phyloP scores from a whole-genome alignment of 345 rosid genomes.

The Salix exigua region DNA sequence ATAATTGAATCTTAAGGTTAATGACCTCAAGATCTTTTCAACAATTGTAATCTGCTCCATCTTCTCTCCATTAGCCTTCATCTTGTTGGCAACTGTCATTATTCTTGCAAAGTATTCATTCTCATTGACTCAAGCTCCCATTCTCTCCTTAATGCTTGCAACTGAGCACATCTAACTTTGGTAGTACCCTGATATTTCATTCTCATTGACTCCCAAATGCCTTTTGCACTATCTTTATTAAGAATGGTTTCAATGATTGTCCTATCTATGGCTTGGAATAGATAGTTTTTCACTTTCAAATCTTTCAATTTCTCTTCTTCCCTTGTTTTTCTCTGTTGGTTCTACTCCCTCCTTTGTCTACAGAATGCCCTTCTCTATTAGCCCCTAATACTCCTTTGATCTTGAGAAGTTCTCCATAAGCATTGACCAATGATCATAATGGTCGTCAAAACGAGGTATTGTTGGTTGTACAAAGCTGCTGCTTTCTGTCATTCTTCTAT shows the following conservation, averaged over 20 bases:
- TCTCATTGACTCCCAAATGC: background rate
- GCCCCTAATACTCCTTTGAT: background rate
- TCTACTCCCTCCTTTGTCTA: background rate
- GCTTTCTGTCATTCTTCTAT: background rate
- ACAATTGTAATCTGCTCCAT: background rate
- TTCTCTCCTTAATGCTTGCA: background rate
- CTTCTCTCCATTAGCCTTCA: background rate
- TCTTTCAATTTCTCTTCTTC: background rate
- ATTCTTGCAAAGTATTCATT: background rate
- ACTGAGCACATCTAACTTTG: background rate
- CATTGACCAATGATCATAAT: constrained; percentile 4
- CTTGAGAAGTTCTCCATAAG: background rate
- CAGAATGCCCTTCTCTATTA: background rate
- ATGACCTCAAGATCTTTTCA: too few species aligned
- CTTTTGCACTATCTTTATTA: background rate
- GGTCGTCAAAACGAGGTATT: background rate
- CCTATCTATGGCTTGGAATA: background rate
- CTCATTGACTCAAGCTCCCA: background rate
- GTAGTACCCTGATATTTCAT: background rate
- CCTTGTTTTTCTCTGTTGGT: background rate
- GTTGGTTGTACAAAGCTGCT: background rate
- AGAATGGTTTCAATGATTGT: constrained; percentile 1
- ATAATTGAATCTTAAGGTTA: too few species aligned
- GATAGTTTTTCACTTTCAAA: constrained; percentile 7
- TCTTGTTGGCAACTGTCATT: background rate